Evolutionary conservation across 192 early-diverging fungal species (phyloP), one percentile per base, ranked within the genome.

Genomic region (Spizellomyces punctatus): DNA sequence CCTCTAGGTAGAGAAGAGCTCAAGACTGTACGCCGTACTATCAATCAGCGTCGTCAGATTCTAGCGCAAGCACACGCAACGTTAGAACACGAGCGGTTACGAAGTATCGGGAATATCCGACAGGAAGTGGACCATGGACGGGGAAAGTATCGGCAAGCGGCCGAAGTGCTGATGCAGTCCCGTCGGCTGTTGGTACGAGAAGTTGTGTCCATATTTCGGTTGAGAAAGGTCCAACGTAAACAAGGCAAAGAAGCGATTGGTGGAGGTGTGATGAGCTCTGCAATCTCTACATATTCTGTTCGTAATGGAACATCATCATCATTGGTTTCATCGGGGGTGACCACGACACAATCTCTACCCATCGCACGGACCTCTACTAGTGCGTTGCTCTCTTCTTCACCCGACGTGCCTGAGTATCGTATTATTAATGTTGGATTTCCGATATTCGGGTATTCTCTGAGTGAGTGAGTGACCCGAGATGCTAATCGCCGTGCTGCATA

Each of bases 371-470:
- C 1, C 27, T 36, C 27, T 36, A 36, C 27, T 36, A 36, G 27
- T 36, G 3, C 1, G 0, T 36, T 36, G 3, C 27, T 36, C 27
- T 36, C 27, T 36, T 3, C 27, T 36, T 36, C 27, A 36, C 27
- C 27, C 27, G 27, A 36, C 27, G 50, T 52, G 6, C 72, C 69
- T 44, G 84, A 85, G 68, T 85, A 79, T 63, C 63, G 84, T 5
- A 70, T 85, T 44, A 66, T 83, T 10, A 83, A 81, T 64, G 80
- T 82, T 6, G 75, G 78, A 22, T 76, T 79, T 46, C 72, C 76
- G 27, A 14, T 58, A 21, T 78, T 69, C 57, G 74, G 78, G 8
- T 67, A 83, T 63, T 66, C 22, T 44, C 61, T 76, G 63, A 71
- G 78, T 82, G 69, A 65, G 73, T 76, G 50, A 63, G 58, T 52